Evolutionary conservation across 2,329 filamentous ascomycete species (phyloP).

Genomic region (Aspergillus hortae): DNA sequence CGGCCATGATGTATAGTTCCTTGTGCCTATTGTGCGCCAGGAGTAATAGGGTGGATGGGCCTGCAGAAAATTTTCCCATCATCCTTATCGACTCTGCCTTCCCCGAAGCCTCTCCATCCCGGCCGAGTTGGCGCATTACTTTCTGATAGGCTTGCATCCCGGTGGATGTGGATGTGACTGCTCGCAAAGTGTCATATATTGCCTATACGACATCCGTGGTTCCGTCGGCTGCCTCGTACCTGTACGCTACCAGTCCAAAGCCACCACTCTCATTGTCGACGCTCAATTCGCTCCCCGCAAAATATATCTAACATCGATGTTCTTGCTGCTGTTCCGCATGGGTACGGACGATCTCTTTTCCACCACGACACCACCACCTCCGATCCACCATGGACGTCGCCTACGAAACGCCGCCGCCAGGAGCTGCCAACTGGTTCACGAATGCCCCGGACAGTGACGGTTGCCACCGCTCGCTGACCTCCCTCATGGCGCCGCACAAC

Average conservation of each 20-base stretch:
- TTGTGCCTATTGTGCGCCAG: neutral
- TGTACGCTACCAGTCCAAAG: neutral
- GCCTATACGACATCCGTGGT: neutral
- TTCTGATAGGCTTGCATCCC: neutral
- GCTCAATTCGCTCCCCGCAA: neutral
- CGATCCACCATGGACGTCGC: conserved; percentile 6
- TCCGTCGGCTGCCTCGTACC: neutral
- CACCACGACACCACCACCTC: neutral
- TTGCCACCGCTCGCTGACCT: conserved; percentile 7
- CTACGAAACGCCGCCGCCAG: conserved; percentile 5
- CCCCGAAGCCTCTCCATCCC: neutral
- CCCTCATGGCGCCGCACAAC: conserved; percentile 15
- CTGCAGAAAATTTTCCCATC: conserved; percentile 1
- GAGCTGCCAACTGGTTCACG: conserved; percentile 4
- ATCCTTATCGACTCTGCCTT: neutral
- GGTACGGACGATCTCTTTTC: neutral
- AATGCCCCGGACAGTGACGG: conserved; percentile 1
- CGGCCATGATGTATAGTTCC: neutral
- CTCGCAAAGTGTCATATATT: conserved; percentile 1
- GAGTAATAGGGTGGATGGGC: neutral
- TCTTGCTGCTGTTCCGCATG: neutral
- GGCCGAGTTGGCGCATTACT: neutral
- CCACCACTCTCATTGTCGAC: neutral
- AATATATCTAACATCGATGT: neutral
- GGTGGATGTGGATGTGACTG: neutral